These are phyloP conservation scores for Pleurotus citrinopileatus DNA, from an alignment of 768 basidiomycete genomes.

Conservation along the genomic window DNA sequence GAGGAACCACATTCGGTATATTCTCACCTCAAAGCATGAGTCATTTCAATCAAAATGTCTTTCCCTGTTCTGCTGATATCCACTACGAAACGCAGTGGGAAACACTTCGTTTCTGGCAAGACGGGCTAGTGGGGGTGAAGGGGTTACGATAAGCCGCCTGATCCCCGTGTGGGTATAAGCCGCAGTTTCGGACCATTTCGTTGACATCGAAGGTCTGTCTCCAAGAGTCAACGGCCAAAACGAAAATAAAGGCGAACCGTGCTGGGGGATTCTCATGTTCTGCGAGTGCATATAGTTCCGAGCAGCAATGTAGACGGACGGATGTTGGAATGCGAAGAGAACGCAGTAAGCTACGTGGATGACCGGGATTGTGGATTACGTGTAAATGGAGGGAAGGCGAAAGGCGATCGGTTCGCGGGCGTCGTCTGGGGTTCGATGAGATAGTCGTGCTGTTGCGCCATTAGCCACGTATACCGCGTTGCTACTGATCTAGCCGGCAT, in stretches of 20 bases:
- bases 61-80: neutral
- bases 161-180: neutral
- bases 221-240: neutral
- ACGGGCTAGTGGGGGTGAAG: neutral
- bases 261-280: slow-evolving; percentile 1
- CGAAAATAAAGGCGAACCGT: neutral
- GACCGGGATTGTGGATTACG: neutral
- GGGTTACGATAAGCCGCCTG: neutral
- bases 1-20: neutral
- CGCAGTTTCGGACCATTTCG: neutral
- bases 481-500: no score
- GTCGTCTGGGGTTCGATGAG: no score
- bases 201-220: neutral
- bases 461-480: no score
- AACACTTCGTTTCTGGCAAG: no score
- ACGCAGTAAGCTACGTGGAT: slow-evolving; percentile 1
- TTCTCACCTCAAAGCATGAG: neutral
- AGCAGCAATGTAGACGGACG: neutral
- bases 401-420: neutral
- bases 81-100: no score
- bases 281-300: neutral
- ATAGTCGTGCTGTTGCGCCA: no score
- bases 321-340: neutral
- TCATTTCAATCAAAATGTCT: neutral
- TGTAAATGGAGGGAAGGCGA: neutral